phyloP scores from a whole-genome alignment of 192 early-diverging fungal species.

The Paraglomus occultum region DNA sequence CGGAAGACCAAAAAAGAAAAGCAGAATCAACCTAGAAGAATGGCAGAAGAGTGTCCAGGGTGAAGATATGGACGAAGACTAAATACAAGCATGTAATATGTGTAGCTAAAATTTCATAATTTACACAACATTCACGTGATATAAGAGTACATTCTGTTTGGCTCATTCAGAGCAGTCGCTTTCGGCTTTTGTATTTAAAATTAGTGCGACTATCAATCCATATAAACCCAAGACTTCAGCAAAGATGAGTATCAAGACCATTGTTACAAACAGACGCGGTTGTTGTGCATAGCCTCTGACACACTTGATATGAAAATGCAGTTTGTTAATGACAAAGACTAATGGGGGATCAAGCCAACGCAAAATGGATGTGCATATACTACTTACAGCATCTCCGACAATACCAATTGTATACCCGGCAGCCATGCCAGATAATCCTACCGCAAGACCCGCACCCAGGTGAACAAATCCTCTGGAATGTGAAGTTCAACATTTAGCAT shows the following conservation, averaged over 20 bases:
- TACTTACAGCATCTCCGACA: constrained; percentile 85
- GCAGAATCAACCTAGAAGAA: constrained; percentile 20
- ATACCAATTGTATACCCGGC: constrained; percentile 97
- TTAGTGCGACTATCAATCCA: constrained; percentile 95
- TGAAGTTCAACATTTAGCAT: neutral
- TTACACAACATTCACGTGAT: too few species aligned
- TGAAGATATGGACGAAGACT: constrained; percentile 12
- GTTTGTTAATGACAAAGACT: neutral
- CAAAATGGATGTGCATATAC: neutral
- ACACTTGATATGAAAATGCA: constrained; percentile 41
- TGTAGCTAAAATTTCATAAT: too few species aligned
- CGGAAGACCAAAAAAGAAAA: constrained; percentile 36
- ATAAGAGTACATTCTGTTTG: neutral
- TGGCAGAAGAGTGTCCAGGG: neutral
- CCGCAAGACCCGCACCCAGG: constrained; percentile 88
- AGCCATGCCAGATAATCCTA: constrained; percentile 88
- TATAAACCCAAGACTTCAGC: constrained; percentile 98
- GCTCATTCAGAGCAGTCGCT: constrained; percentile 23
- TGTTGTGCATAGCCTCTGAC: constrained; percentile 89
- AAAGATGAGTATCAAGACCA: constrained; percentile 99
- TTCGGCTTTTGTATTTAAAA: constrained; percentile 90
- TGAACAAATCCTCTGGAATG: constrained; percentile 77
- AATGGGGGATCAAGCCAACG: neutral
- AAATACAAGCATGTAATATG: too few species aligned
- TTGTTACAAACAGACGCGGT: constrained; percentile 85